A percentile compares a stretch with the other conserved stretches of the same genome.
phyloP scores from a whole-genome alignment of 1,139 yeast genomes.

The Debaryomyces sp. region DNA sequence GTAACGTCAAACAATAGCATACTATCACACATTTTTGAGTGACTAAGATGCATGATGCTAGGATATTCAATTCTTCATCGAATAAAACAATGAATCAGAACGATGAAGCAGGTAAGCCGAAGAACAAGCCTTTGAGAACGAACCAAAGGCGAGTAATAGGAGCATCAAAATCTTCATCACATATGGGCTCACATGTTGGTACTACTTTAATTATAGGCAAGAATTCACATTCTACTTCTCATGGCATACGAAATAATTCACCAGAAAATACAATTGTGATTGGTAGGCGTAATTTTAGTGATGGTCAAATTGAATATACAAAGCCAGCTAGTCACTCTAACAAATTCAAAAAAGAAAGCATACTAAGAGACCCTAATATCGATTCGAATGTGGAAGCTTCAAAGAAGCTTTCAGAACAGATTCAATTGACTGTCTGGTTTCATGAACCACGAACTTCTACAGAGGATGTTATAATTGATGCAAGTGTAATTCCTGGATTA shows the following conservation, averaged over 20 bases:
- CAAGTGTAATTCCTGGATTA: conserved; percentile 55
- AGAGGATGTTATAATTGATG: conserved; percentile 66
- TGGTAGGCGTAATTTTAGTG: conserved; percentile 8
- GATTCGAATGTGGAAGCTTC: conserved; percentile 10
- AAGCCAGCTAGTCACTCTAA: not conserved
- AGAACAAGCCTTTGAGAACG: not conserved
- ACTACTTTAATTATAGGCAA: conserved; percentile 14
- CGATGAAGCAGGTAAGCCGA: not conserved
- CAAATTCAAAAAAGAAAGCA: not conserved
- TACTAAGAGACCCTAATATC: conserved; percentile 4
- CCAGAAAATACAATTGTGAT: conserved; percentile 9
- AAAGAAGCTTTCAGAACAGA: conserved; percentile 26
- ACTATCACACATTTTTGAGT: not conserved
- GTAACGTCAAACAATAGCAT: not conserved
- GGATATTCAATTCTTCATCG: conserved; percentile 22
- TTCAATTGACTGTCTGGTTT: conserved; percentile 63
- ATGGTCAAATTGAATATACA: conserved; percentile 1
- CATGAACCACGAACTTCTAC: conserved; percentile 67
- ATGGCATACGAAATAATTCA: not conserved
- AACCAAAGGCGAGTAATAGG: conserved; percentile 1
- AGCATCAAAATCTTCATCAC: not conserved
- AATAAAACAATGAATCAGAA: conserved; percentile 1
- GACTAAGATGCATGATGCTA: conserved; percentile 31
- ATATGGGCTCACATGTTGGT: conserved; percentile 9
- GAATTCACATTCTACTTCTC: conserved; percentile 4